phyloP scores from a whole-genome alignment of 192 early-diverging fungal species.

The Geranomyces michiganensis region DNA sequence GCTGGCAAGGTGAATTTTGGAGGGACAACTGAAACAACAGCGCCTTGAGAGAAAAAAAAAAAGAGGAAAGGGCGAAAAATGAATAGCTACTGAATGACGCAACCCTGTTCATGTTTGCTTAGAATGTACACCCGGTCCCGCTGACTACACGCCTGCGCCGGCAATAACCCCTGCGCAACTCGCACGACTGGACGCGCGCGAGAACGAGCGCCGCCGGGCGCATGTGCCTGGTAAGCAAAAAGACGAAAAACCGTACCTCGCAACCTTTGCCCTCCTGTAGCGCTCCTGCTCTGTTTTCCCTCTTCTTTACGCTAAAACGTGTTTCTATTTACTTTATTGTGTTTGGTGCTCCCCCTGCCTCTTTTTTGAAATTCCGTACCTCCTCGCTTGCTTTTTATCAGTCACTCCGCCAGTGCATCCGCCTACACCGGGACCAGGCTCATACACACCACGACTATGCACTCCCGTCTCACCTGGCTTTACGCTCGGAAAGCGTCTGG shows the following conservation, averaged over 20 bases:
- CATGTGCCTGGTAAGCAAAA: neutral
- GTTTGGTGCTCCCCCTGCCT: no score
- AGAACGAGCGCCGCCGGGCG: constrained; percentile 27
- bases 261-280: no score
- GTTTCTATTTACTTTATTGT: no score
- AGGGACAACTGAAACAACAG: neutral
- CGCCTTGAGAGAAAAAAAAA: no score
- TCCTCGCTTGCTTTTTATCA: no score
- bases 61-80: no score
- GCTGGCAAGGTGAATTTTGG: constrained; percentile 22
- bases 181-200: constrained; percentile 26
- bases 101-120: neutral
- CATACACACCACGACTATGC: constrained; percentile 33
- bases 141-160: constrained; percentile 47
- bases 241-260: neutral
- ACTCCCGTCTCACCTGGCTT: constrained; percentile 49
- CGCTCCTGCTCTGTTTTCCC: no score
- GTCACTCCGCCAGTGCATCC: constrained; percentile 20
- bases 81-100: no score
- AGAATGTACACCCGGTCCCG: constrained; percentile 50
- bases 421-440: constrained; percentile 53
- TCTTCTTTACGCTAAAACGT: no score
- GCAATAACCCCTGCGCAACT: constrained; percentile 37
- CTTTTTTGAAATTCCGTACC: no score
- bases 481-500: constrained; percentile 42